Conservation (phyloP, 352 stramenopile species). For the Phytophthora uliginosa region DNA sequence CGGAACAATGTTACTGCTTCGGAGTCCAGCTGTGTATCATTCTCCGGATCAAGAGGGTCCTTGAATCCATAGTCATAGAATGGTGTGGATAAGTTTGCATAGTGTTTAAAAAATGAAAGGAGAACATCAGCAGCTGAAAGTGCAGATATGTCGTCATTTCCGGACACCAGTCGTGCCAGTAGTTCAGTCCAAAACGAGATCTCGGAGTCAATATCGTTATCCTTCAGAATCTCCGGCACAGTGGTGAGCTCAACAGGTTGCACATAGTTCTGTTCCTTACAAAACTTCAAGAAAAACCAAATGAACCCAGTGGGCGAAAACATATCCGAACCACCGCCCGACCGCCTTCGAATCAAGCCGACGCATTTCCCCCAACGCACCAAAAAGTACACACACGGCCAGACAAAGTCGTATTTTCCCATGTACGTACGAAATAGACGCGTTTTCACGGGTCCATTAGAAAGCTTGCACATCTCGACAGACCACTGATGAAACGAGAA, state of each 20-base stretch:
- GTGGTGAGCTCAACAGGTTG: constrained; percentile 53
- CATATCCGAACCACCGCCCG: constrained; percentile 58
- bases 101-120: constrained; percentile 67
- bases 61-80: constrained; percentile 57
- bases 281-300: constrained; percentile 83
- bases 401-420: constrained; percentile 75
- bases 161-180: constrained; percentile 49
- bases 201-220: constrained; percentile 64
- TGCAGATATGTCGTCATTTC: constrained; percentile 39
- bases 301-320: constrained; percentile 77
- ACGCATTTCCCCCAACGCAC: constrained; percentile 80
- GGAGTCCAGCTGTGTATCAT: constrained; percentile 67
- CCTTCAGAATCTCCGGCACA: constrained; percentile 41
- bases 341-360: constrained; percentile 68
- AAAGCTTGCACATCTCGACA: constrained; percentile 68
- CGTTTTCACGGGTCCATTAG: constrained; percentile 78
- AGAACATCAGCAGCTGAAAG: constrained; percentile 63
- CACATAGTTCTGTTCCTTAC: constrained; percentile 58
- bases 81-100: constrained; percentile 61
- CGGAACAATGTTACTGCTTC: constrained; percentile 61
- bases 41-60: constrained; percentile 69
- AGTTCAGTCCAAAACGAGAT: constrained; percentile 75
- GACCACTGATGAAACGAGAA: constrained; percentile 76
- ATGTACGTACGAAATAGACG: constrained; percentile 78
- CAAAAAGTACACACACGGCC: constrained; percentile 79